Evolutionary conservation across 2,329 filamentous ascomycete genomes (phyloP).

Genomic region (Colletotrichum plurivorum): DNA sequence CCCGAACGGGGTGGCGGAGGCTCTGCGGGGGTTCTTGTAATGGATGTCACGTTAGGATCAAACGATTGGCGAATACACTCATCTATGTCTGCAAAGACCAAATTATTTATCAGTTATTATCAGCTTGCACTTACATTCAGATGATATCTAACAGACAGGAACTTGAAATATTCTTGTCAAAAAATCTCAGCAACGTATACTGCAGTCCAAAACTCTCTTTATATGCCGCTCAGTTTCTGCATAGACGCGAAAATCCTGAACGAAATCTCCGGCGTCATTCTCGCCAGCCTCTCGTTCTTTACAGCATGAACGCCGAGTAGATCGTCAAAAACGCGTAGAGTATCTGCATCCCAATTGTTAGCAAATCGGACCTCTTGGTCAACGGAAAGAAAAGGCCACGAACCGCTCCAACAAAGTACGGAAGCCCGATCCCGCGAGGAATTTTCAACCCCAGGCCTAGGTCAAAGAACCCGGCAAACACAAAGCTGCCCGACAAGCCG

Average conservation of each 20-base stretch:
- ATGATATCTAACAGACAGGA: too few species aligned
- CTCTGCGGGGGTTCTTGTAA: constrained; percentile 42
- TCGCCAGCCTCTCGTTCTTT: not conserved
- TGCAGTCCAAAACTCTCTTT: too few species aligned
- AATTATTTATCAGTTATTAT: too few species aligned
- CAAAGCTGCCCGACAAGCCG: constrained; percentile 9
- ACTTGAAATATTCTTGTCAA: too few species aligned
- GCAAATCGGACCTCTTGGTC: not conserved
- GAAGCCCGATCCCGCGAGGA: not conserved
- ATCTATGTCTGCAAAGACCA: not conserved
- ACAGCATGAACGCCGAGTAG: not conserved
- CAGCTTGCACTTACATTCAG: too few species aligned
- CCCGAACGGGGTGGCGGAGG: constrained; percentile 49
- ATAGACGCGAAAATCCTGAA: too few species aligned
- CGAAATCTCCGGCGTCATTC: not conserved
- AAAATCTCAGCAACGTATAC: too few species aligned
- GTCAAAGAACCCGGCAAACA: constrained; percentile 18
- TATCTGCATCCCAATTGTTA: not conserved
- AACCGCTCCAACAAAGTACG: constrained; percentile 11
- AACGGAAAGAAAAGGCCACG: not conserved
- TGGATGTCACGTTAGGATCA: not conserved
- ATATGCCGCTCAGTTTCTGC: too few species aligned
- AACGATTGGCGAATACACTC: not conserved
- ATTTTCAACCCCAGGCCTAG: not conserved
- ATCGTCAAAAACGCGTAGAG: not conserved